phyloP scores from a whole-genome alignment of 208 protist species.

The Wallacemonas collosoma region DNA sequence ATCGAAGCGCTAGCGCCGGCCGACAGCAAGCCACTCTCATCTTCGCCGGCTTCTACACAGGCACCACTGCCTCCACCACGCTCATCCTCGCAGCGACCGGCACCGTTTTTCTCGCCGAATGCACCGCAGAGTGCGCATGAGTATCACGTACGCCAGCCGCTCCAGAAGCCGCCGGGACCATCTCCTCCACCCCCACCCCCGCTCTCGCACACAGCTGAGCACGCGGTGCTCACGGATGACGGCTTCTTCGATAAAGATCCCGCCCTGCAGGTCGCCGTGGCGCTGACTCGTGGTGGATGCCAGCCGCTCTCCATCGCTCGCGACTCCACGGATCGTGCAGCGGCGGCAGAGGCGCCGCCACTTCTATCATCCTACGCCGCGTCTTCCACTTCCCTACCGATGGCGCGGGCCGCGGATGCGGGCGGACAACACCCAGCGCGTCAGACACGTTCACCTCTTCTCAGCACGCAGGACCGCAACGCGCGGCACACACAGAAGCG shows the following conservation, averaged over 20 bases:
- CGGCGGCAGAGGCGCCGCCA: background rate
- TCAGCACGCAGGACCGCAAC: conserved; percentile 1
- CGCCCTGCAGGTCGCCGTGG: background rate
- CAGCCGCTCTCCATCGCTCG: conserved; percentile 13
- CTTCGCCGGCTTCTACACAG: background rate
- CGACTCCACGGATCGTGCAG: conserved; percentile 5
- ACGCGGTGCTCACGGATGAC: background rate
- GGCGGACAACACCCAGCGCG: too few species aligned
- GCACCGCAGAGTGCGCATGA: too few species aligned
- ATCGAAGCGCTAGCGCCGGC: background rate
- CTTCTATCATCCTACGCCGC: too few species aligned
- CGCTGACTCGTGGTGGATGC: background rate
- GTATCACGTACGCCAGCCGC: too few species aligned
- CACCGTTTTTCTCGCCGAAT: too few species aligned
- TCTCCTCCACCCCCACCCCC: too few species aligned
- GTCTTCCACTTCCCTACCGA: too few species aligned
- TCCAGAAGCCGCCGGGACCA: too few species aligned
- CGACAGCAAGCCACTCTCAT: background rate
- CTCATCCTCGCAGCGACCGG: too few species aligned
- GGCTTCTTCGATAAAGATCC: conserved; percentile 6
- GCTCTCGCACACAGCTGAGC: background rate
- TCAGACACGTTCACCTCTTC: background rate
- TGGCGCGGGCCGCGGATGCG: too few species aligned
- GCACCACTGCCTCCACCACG: too few species aligned
- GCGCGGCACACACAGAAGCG: background rate